Evolutionary conservation across 208 protist genomes (phyloP).

Genomic region (Strigomonas culicis): DNA sequence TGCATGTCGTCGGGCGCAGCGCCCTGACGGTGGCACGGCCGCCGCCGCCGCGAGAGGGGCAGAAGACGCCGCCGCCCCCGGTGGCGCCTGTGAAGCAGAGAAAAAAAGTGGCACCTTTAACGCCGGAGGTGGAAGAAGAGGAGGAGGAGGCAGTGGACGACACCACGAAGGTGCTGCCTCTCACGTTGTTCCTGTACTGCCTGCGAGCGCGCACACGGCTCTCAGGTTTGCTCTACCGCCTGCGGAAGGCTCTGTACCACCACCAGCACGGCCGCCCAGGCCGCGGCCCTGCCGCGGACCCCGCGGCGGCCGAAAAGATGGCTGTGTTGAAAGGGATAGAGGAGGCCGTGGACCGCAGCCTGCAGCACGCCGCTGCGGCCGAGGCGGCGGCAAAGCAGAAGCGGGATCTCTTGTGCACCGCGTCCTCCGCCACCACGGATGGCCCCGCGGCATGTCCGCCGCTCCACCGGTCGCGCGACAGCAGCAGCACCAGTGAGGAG

Average conservation of each 20-base stretch:
- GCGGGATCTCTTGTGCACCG: background rate
- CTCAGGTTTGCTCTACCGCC: conserved; percentile 5
- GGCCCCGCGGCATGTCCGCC: too few relatives aligned
- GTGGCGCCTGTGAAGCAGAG: too few relatives aligned
- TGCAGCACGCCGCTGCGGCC: too few relatives aligned
- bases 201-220: conserved; percentile 5
- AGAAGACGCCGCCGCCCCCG: too few relatives aligned
- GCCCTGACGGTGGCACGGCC: background rate
- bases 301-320: background rate
- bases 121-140: background rate
- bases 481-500: too few relatives aligned
- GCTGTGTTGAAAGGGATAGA: background rate
- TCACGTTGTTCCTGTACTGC: background rate
- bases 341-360: too few relatives aligned
- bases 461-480: too few relatives aligned
- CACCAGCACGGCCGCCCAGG: too few relatives aligned
- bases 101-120: background rate
- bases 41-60: background rate
- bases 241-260: background rate
- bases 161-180: background rate
- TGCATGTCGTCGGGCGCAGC: too few relatives aligned
- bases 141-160: background rate
- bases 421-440: background rate
- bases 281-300: background rate
- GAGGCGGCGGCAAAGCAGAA: background rate